A percentile compares a stretch with the other conserved stretches of the same genome.
Conservation (phyloP, 345 rosid species). For the Hibiscus mutabilis region DNA sequence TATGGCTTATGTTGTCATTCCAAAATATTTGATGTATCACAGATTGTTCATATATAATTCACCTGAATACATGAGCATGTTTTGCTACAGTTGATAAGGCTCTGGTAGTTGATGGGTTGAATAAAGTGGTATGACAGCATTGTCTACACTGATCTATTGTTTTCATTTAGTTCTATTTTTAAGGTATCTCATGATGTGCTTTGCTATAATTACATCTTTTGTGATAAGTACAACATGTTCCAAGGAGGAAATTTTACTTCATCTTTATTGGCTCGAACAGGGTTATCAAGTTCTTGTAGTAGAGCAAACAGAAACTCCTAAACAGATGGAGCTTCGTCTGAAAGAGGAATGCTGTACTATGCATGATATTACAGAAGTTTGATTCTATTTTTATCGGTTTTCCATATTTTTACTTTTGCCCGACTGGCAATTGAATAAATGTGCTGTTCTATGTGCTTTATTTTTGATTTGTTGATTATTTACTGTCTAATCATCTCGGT, state of each 20-base stretch:
- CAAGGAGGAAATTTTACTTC: slow-evolving; percentile 12
- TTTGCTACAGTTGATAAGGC: slow-evolving; percentile 42
- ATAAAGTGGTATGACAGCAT: no score
- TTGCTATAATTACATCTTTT: slow-evolving; percentile 7
- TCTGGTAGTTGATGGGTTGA: no score
- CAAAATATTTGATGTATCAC: no score
- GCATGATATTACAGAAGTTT: slow-evolving; percentile 1
- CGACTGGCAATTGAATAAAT: neutral
- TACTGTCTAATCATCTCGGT: neutral
- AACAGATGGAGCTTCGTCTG: slow-evolving; percentile 86
- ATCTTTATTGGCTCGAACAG: slow-evolving; percentile 43
- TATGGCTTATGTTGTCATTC: neutral
- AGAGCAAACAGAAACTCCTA: slow-evolving; percentile 99
- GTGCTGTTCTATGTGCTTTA: neutral
- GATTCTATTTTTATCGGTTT: neutral
- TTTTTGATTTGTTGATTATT: slow-evolving; percentile 4
- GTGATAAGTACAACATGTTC: slow-evolving; percentile 9
- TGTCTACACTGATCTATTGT: neutral
- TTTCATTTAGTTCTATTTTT: slow-evolving; percentile 5
- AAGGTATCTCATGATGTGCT: neutral
- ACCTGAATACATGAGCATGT: slow-evolving; percentile 1
- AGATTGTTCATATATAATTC: neutral
- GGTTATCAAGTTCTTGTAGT: slow-evolving; percentile 93
- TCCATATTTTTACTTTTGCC: neutral
- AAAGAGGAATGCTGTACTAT: slow-evolving; percentile 40